phyloP scores from a whole-genome alignment of 768 basidiomycete genomes.

The Auricularia sp. region DNA sequence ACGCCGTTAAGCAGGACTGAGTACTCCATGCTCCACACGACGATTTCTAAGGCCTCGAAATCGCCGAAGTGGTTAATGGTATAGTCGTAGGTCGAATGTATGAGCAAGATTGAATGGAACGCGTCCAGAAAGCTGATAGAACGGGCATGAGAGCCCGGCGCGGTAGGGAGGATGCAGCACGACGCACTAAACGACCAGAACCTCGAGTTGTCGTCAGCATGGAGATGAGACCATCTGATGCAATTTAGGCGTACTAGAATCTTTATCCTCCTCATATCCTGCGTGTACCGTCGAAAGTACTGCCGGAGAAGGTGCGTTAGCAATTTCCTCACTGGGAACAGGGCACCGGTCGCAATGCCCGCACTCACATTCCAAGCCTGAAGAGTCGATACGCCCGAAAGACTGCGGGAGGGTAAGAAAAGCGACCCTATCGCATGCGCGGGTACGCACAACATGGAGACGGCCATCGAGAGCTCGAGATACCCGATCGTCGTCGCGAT shows the following conservation, averaged over 20 bases:
- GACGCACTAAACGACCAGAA: background rate
- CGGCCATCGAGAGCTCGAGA: background rate
- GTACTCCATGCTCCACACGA: background rate
- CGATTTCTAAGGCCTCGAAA: background rate
- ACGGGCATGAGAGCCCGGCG: background rate
- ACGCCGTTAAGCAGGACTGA: background rate
- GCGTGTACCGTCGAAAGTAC: background rate
- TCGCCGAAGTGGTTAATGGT: background rate
- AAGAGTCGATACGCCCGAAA: background rate
- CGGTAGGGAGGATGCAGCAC: background rate
- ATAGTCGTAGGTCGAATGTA: background rate
- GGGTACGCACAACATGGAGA: background rate
- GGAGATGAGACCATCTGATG: background rate
- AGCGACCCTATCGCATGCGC: background rate
- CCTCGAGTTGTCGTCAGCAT: background rate
- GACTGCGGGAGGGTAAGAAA: background rate
- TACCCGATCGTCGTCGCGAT: background rate
- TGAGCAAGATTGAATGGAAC: background rate
- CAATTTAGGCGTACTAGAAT: background rate
- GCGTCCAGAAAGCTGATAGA: background rate
- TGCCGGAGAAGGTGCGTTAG: background rate
- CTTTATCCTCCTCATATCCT: background rate
- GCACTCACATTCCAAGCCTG: background rate
- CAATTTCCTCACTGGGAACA: too few species aligned
- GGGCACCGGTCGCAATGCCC: too few species aligned